Base-by-base conservation (phyloP, 2,329 filamentous ascomycete species). In the Alternaria atra region DNA sequence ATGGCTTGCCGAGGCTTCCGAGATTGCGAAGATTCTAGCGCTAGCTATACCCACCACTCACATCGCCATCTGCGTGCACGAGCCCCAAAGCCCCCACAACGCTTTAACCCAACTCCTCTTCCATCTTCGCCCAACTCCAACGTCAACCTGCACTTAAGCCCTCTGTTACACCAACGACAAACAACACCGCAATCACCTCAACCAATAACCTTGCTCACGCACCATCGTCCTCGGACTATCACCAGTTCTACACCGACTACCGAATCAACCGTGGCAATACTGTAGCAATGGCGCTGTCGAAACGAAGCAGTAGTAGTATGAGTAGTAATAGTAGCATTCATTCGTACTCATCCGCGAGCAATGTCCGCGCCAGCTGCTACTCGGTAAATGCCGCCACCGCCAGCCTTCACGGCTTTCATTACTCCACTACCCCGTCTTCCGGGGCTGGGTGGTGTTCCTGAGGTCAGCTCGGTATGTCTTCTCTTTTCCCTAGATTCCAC, bases 331-430 rank as follows among this genome's bases (percentile, higher is more conserved):
- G 80, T 80, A 73, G 76, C 78, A 72, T 75, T 70, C 75, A 77
- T 79, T 83, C 79, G 75, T 80, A 88, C 86, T 87, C 87, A 84
- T 85, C 82, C 83, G 85, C 86, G 74, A 85, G 88, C 84, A 91
- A 91, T 80, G 89, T 95, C 82, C 90, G 94, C 84, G 93, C 94
- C 83, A 94, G 90, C 80, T 96, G 93, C 87, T 97, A 97, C 84
- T 84, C 91, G 74, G 92, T 94, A 80, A 89, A 94, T 81, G 52
- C 61, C 7, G 51, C 84, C 76, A 86, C 89, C 72, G 86, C 89
- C 80, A 86, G 84, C 77, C 86, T 97, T 74, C 55, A 61, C 23
- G 66, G 66, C 47, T 68, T 68, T 37, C 66, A 68, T 59, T 69
- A 65, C 63, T 96, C 91, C 89, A 94, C 93, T 92, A 94, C 92